Conservation (phyloP, 75 land plant species). For the Isoetes taiwanensis region DNA sequence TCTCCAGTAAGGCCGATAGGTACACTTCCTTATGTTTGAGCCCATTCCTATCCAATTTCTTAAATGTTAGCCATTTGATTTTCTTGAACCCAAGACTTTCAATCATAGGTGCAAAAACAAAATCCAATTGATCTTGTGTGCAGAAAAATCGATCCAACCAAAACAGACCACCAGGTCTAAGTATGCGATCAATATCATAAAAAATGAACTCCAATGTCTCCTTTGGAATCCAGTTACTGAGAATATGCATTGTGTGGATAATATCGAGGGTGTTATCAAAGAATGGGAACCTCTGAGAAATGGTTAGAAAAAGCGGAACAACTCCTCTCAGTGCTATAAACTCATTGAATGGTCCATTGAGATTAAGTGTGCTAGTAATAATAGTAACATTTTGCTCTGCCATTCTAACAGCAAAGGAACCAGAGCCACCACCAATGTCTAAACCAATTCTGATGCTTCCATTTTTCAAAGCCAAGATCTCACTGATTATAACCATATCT, state of each 20-base stretch:
- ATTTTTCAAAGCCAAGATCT: conserved; percentile 45
- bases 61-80: background rate
- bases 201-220: conserved; percentile 41
- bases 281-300: conserved; percentile 61
- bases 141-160: conserved; percentile 87
- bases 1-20: background rate
- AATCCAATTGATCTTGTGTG: conserved; percentile 37
- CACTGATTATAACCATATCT: conserved; percentile 45
- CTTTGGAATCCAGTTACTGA: conserved; percentile 70
- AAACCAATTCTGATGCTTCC: conserved; percentile 49
- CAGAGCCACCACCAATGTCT: conserved; percentile 73
- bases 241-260: conserved; percentile 80
- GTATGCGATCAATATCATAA: conserved; percentile 62
- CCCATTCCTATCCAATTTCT: conserved; percentile 2
- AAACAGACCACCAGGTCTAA: conserved; percentile 69
- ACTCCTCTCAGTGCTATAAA: conserved; percentile 70
- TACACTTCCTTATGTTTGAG: background rate
- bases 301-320: conserved; percentile 49
- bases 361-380: conserved; percentile 53
- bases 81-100: background rate
- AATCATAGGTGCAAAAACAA: conserved; percentile 17
- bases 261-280: conserved; percentile 68
- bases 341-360: conserved; percentile 61
- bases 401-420: conserved; percentile 75
- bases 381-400: conserved; percentile 50